Percentiles rank a stretch among this genome's conserved stretches.
These are phyloP conservation scores for Aphanomyces euteiches DNA, from an alignment of 352 stramenopile species.

Conservation along the genomic window DNA sequence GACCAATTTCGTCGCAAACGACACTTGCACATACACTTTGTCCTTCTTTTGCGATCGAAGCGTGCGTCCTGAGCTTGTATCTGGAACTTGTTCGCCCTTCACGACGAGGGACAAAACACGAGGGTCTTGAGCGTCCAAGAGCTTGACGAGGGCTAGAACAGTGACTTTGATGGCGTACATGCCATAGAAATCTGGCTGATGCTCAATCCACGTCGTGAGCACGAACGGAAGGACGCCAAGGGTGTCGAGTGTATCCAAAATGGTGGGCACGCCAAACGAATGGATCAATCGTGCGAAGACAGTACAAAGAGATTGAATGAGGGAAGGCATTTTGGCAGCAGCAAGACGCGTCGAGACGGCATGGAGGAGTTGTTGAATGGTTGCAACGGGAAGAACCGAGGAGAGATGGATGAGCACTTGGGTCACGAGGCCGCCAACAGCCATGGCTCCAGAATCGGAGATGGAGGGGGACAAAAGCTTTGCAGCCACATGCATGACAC, in stretches of 20 bases:
- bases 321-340: conserved; percentile 59
- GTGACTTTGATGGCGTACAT: conserved; percentile 83
- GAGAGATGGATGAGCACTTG: conserved; percentile 74
- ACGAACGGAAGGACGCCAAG: conserved; percentile 79
- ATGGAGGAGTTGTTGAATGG: conserved; percentile 70
- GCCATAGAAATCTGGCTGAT: conserved; percentile 79
- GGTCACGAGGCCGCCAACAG: conserved; percentile 71
- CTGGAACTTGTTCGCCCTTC: conserved; percentile 43
- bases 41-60: conserved; percentile 49
- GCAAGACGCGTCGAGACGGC: conserved; percentile 66
- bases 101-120: conserved; percentile 64
- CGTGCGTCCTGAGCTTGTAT: conserved; percentile 46
- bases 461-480: conserved; percentile 62
- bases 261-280: conserved; percentile 52
- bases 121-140: conserved; percentile 69
- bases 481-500: conserved; percentile 60
- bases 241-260: conserved; percentile 69
- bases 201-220: conserved; percentile 76
- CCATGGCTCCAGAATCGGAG: conserved; percentile 68
- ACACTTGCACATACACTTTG: conserved; percentile 52
- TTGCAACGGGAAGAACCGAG: conserved; percentile 49
- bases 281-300: conserved; percentile 79
- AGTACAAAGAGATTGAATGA: conserved; percentile 77
- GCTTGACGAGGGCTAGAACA: conserved; percentile 66
- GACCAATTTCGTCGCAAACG: conserved; percentile 76